Base-by-base conservation (phyloP, 805 yeast species). In the Ogataea methanolica region DNA sequence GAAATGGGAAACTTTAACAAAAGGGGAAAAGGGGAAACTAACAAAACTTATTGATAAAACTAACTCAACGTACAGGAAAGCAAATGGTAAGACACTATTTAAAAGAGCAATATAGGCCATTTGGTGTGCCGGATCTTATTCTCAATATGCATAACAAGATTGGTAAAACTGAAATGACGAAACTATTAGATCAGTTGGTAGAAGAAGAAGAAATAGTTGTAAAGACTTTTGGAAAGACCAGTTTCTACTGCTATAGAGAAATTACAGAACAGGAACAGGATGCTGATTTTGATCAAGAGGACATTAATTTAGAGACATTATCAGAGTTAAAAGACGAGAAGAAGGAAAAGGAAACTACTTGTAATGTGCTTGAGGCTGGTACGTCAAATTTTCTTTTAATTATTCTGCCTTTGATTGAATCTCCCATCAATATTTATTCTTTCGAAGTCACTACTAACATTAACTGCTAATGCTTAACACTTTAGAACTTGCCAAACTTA, bases 31-130 rank as follows among this genome's bases (percentile, higher is more conserved):
- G 14, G 34, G 19, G 29, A 43, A 8, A 36, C 45, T 43, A 33
- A 43, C 45, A 43, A 6, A 23, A 16, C 12, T 8, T 19, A 17
- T 5, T 36, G 8, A 19, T 9, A 17, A 14, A 12, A 12, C 40
- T 19, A 21, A 21, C 5, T 23, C 22, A n/a, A 16, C 8, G 1
- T 17, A 23, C n/a, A 45, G 47, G 37, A 2, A 40, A 45, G 21
- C 9, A 6, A n/a, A 26, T 47, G 6, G 52, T 52, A 1, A n/a
- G 29, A 4, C 53, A 63, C 4, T 78, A 78, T 47, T 52, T 78
- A 44, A 65, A 58, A 22, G 60, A 62, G 2, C 78, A 75, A 51
- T 74, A 72, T 51, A 61, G 78, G 21, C 82, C 82, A 2, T 77
- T 72, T 53, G 74, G 75, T 1, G 60, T 70, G 8, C 69, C 71